phyloP scores from a whole-genome alignment of 148 eudicot genomes.

The Persicaria tinctoria region DNA sequence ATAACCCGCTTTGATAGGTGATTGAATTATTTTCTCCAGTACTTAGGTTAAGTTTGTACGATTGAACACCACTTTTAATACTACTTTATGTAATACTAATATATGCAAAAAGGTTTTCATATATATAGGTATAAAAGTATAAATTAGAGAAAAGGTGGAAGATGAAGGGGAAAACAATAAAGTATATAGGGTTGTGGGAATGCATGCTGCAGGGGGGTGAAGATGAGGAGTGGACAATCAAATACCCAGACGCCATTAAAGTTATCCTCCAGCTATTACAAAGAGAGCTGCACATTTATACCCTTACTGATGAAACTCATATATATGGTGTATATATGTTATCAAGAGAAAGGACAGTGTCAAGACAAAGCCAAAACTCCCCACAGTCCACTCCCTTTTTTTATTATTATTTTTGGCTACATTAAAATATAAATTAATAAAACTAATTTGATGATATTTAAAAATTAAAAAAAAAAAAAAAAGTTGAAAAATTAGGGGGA shows the following conservation, averaged over 20 bases:
- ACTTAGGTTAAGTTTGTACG: background rate
- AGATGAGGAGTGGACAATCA: background rate
- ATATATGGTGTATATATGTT: background rate
- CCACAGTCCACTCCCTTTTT: background rate
- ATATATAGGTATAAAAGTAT: background rate
- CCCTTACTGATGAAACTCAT: background rate
- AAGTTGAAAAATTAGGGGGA: background rate
- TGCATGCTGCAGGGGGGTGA: background rate
- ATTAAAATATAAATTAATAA: background rate
- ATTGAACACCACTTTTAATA: background rate
- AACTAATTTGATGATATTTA: background rate
- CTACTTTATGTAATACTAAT: too few species aligned
- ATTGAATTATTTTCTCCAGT: too few species aligned
- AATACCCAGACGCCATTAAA: slow-evolving; percentile 14
- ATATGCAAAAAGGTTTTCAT: too few species aligned
- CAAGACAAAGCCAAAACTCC: slow-evolving; percentile 1
- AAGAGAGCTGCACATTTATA: slow-evolving; percentile 11
- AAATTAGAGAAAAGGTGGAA: background rate
- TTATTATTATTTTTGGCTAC: background rate
- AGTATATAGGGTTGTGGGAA: background rate
- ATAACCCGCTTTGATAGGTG: too few species aligned
- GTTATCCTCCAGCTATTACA: slow-evolving; percentile 12
- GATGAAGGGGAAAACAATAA: background rate
- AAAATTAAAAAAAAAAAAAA: background rate
- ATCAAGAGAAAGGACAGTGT: slow-evolving; percentile 10